Evolutionary conservation across 2,329 filamentous ascomycete species (phyloP).

Genomic region (Aspergillus fijiensis): DNA sequence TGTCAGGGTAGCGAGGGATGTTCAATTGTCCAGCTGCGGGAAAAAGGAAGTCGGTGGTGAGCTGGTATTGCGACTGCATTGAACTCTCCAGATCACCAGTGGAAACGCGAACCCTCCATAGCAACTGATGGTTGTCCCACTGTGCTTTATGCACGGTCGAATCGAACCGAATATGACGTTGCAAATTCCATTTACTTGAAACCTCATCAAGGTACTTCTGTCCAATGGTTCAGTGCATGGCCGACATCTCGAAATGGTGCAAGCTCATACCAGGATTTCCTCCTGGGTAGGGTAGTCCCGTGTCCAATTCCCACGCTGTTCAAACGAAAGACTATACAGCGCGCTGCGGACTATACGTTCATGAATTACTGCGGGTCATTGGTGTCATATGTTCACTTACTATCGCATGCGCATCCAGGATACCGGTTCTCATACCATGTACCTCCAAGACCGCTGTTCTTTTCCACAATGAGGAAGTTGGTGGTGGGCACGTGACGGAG

Average conservation of each 20-base stretch:
- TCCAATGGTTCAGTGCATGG: not conserved
- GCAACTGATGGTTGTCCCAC: constrained; percentile 55
- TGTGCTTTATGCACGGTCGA: constrained; percentile 52
- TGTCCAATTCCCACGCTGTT: constrained; percentile 59
- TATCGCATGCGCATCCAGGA: constrained; percentile 56
- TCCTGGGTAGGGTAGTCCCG: constrained; percentile 60
- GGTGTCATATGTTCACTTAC: constrained; percentile 23
- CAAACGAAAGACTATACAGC: constrained; percentile 62
- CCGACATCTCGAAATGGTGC: not conserved
- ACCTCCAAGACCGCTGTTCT: constrained; percentile 54
- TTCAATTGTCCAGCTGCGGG: constrained; percentile 62
- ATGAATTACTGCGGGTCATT: not conserved
- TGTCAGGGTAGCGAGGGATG: constrained; percentile 50
- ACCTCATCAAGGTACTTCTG: constrained; percentile 54
- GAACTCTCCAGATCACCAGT: constrained; percentile 56
- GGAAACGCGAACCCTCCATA: constrained; percentile 52
- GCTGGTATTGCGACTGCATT: constrained; percentile 52
- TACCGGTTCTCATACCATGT: constrained; percentile 60
- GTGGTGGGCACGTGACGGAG: constrained; percentile 47
- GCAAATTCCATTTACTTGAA: constrained; percentile 56
- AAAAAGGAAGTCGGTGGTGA: constrained; percentile 57
- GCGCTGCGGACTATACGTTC: constrained; percentile 48
- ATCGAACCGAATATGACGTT: constrained; percentile 59
- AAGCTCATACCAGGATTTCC: constrained; percentile 54
- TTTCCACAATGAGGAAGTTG: constrained; percentile 60